Evolutionary conservation across 2,329 filamentous ascomycete genomes (phyloP).

Genomic region (Botrytis pseudocinerea): DNA sequence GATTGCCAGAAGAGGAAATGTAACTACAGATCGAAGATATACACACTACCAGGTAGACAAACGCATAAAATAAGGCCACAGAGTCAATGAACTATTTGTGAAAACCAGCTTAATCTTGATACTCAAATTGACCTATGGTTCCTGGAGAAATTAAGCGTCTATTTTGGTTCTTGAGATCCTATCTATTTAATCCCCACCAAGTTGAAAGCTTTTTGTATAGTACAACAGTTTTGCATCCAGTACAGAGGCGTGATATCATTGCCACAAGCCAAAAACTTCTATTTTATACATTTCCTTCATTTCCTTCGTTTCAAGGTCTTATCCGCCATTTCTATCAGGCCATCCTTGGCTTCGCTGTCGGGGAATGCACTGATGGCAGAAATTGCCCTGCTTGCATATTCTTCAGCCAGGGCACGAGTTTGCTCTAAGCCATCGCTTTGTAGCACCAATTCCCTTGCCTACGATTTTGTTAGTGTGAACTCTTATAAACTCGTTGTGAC

Average conservation of each 20-base stretch:
- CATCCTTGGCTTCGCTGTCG: constrained; percentile 90
- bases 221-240: constrained; percentile 16
- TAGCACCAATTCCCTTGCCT: constrained; percentile 86
- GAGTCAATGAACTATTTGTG: not conserved
- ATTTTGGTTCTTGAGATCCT: not conserved
- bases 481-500: not conserved
- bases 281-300: constrained; percentile 45
- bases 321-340: constrained; percentile 87
- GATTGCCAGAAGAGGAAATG: not conserved
- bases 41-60: not conserved
- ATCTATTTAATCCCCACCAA: constrained; percentile 12
- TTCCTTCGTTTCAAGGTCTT: constrained; percentile 90
- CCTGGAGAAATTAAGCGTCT: constrained; percentile 8
- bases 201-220: constrained; percentile 20
- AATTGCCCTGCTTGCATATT: constrained; percentile 87
- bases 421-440: constrained; percentile 87
- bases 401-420: constrained; percentile 84
- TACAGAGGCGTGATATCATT: constrained; percentile 11
- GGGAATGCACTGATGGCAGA: constrained; percentile 82
- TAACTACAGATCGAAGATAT: not conserved
- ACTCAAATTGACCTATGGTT: no score
- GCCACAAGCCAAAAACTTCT: constrained; percentile 27
- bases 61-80: not conserved
- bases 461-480: constrained; percentile 27
- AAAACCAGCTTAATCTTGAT: no score